Evolutionary conservation across 108 stramenopile genomes (phyloP).

Genomic region (Nannochloropsis salina): DNA sequence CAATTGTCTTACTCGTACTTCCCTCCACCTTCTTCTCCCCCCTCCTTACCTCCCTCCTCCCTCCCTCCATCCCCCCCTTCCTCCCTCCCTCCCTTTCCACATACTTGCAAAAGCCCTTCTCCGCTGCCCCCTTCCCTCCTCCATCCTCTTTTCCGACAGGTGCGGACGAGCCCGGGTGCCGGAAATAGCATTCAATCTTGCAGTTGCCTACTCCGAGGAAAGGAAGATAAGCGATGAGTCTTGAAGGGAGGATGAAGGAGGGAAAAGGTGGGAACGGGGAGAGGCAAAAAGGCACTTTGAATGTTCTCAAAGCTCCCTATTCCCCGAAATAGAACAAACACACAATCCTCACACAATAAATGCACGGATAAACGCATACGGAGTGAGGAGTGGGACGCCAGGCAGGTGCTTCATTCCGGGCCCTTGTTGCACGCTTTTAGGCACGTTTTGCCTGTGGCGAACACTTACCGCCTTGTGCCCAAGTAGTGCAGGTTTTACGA

Average conservation of each 20-base stretch:
- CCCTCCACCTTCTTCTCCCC: neutral
- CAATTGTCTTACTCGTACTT: neutral
- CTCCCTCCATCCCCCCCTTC: neutral
- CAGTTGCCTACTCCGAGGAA: neutral
- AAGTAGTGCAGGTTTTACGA: neutral
- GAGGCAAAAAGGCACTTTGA: neutral
- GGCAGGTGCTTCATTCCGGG: too few species aligned
- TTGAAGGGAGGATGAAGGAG: neutral
- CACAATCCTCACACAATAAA: too few species aligned
- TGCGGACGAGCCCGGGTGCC: neutral
- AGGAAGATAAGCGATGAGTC: neutral
- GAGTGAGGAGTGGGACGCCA: too few species aligned
- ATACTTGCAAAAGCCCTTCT: neutral
- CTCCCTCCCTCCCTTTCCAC: neutral
- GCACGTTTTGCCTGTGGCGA: too few species aligned
- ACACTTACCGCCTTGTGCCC: neutral
- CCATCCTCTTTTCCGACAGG: neutral
- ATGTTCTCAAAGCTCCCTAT: neutral
- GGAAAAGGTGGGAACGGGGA: too few species aligned
- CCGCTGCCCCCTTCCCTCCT: slow-evolving; percentile 7
- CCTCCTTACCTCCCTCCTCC: neutral
- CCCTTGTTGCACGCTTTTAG: too few species aligned
- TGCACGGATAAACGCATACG: too few species aligned
- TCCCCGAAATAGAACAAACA: too few species aligned
- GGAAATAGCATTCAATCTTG: slow-evolving; percentile 20